phyloP scores from a whole-genome alignment of 108 stramenopile genomes.

The Skeletonema marinoi region DNA sequence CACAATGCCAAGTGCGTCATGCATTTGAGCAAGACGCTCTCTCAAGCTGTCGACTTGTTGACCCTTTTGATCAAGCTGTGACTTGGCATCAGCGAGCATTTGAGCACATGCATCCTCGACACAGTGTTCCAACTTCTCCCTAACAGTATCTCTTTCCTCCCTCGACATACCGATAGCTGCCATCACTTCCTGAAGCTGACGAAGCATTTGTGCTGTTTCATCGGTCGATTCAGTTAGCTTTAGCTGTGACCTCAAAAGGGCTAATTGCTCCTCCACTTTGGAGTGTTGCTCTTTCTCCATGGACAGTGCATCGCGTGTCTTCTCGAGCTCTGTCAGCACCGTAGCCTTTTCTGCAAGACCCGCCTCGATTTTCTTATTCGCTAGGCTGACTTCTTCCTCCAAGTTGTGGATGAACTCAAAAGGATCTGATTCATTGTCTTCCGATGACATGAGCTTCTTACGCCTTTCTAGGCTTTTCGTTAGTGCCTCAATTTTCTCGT shows the following conservation, averaged over 20 bases:
- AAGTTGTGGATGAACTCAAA: conserved; percentile 34
- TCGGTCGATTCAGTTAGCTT: conserved; percentile 39
- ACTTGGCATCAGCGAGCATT: conserved; percentile 55
- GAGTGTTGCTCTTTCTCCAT: conserved; percentile 21
- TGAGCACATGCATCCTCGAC: conserved; percentile 63
- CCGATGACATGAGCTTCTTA: conserved; percentile 31
- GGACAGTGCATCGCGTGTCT: conserved; percentile 28
- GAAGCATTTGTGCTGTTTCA: conserved; percentile 45
- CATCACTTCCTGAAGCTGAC: conserved; percentile 64
- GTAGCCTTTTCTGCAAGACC: conserved; percentile 15
- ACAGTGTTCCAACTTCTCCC: conserved; percentile 55
- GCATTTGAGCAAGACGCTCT: conserved; percentile 36
- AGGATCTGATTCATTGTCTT: conserved; percentile 25
- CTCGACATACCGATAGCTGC: conserved; percentile 54
- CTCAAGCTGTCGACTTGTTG: conserved; percentile 33
- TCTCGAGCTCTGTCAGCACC: conserved; percentile 22
- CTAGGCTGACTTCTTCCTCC: conserved; percentile 8
- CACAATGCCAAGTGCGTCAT: conserved; percentile 41
- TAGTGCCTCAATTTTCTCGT: conserved; percentile 42
- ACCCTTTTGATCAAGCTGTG: conserved; percentile 38
- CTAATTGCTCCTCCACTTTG: conserved; percentile 51
- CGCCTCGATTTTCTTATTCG: conserved; percentile 26
- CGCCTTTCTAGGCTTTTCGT: conserved; percentile 53
- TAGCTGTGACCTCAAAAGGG: conserved; percentile 50
- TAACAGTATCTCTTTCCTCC: conserved; percentile 46